Evolutionary conservation across 2,329 filamentous ascomycete species (phyloP).

Genomic region (Aspergillus sp.): DNA sequence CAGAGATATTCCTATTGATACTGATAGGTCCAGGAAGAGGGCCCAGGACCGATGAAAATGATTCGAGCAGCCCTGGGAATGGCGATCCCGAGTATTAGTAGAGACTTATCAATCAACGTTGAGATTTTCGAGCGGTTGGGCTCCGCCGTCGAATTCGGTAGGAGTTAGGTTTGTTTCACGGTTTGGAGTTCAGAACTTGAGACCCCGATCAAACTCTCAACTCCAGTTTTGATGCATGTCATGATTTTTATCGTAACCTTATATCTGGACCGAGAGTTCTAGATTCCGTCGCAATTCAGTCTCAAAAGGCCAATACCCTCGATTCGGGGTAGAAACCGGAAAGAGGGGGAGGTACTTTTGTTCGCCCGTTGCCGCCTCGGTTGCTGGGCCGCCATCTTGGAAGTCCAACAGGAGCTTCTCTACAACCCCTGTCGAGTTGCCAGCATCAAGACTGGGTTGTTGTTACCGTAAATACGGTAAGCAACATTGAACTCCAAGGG

Average conservation of each 20-base stretch:
- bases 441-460: neutral
- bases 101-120: constrained; percentile 4
- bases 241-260: neutral
- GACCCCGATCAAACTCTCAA: constrained; percentile 2
- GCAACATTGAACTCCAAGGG: neutral
- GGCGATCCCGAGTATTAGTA: neutral
- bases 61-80: neutral
- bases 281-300: neutral
- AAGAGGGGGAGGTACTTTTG: neutral
- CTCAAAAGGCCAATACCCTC: neutral
- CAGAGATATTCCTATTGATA: neutral
- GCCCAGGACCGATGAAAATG: neutral
- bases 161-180: neutral
- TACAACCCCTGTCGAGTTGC: neutral
- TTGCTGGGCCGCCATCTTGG: neutral
- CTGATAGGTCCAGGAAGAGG: neutral
- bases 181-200: neutral
- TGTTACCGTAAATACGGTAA: neutral
- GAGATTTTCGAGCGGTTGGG: neutral
- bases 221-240: constrained; percentile 6
- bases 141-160: neutral
- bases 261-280: neutral
- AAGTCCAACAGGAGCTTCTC: neutral
- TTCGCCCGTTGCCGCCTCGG: neutral
- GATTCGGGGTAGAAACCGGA: neutral